Evolutionary conservation across 2,329 filamentous ascomycete genomes (phyloP), one percentile per base, ranked within the genome.

Genomic region (Chaetomiaceae sp.): DNA sequence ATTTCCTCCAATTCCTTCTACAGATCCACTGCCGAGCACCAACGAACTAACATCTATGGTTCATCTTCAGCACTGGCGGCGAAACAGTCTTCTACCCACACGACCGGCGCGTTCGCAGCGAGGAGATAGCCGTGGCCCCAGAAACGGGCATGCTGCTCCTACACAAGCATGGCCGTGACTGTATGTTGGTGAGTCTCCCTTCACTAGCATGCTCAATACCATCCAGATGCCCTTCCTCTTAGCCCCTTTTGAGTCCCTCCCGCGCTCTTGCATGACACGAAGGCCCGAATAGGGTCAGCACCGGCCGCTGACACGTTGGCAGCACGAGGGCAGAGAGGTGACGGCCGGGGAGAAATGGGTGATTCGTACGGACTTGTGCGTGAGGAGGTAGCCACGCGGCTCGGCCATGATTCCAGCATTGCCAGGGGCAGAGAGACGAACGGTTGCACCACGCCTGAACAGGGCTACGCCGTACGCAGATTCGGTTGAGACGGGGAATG

Each of bases 31-130:
- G 4, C 14, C 11, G 26, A 7, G 6, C 6, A 7, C 35, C 2
- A 20, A 15, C 15, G n/a, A n/a, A n/a, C 35, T 29, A 24, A 10
- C 4, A 26, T n/a, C 8, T 18, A 19, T 10, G 4, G 5, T 4
- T 18, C 2, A 26, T n/a, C 12, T 3, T 18, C 37, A 54, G 52
- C 58, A 65, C 78, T 18, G 91, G 91, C 18, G 91, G 91, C 26
- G 88, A 95, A 66, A 96, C 91, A 0, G 87, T 93, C 26, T 96
- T 96, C 65, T 94, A 94, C 62, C 86, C 87, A 0, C 81, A 86
- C 52, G 76, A 81, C 56, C 68, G 74, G 35, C 69, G 70, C 50
- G 65, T 73, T 3, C 61, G 72, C 15, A 73, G 74, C 15, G 78
- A 86, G 56, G 86, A 84, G 15, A 77, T 95, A 41, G 74, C 81